Conservation (phyloP, 305 asterid genomes). For the Fraxinus sp. region DNA sequence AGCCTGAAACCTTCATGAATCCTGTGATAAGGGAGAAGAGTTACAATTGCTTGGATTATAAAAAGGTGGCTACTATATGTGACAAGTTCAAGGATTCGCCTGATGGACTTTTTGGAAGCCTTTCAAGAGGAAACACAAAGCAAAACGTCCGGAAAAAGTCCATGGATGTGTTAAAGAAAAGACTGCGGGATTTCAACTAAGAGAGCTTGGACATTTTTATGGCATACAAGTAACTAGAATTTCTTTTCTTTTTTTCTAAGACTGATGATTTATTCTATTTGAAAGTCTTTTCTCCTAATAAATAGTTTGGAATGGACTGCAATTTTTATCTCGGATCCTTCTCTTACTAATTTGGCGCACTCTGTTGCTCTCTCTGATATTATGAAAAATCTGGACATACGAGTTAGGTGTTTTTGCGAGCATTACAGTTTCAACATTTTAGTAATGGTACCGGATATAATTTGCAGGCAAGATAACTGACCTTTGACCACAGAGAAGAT, state of each 20-base stretch:
- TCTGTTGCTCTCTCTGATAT: not conserved
- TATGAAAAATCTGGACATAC: not conserved
- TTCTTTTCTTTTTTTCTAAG: constrained; percentile 7
- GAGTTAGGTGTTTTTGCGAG: not conserved
- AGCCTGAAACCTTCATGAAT: constrained; percentile 94
- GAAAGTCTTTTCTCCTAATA: constrained; percentile 24
- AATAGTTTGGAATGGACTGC: constrained; percentile 21
- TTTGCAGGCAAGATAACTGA: not conserved
- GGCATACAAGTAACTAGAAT: constrained; percentile 24
- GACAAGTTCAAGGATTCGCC: constrained; percentile 85
- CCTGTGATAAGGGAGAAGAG: constrained; percentile 87
- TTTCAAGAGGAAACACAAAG: constrained; percentile 69
- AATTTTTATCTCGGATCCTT: not conserved
- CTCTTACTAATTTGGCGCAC: not conserved
- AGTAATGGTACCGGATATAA: not conserved
- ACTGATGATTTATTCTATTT: constrained; percentile 6
- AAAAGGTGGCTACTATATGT: constrained; percentile 80
- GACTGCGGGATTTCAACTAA: constrained; percentile 87
- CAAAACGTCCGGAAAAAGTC: constrained; percentile 84
- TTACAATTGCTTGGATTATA: constrained; percentile 72
- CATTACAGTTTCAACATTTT: not conserved
- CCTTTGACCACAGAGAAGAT: not conserved
- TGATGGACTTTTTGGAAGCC: constrained; percentile 93
- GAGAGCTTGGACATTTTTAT: constrained; percentile 16
- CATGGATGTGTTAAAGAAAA: constrained; percentile 75